Evolutionary conservation across 2,329 filamentous ascomycete genomes (phyloP).

Genomic region (Neobulgaria alba): DNA sequence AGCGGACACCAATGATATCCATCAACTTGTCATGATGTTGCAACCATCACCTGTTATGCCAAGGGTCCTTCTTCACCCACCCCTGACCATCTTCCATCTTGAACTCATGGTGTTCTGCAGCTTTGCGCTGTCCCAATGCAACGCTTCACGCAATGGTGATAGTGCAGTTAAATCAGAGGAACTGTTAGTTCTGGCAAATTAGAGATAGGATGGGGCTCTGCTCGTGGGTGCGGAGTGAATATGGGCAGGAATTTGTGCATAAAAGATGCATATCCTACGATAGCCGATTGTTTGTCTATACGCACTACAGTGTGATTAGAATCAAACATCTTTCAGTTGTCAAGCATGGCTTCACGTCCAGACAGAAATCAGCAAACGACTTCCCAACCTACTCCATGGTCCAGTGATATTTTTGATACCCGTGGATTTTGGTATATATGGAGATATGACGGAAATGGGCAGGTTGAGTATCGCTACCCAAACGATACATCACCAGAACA

Average conservation of each 20-base stretch:
- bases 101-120: neutral
- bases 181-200: neutral
- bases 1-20: neutral
- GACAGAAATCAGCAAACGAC: conserved; percentile 8
- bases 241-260: too few relatives aligned
- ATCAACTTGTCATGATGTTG: neutral
- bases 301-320: neutral
- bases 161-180: neutral
- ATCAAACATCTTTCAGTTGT: neutral
- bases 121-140: too few relatives aligned
- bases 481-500: too few relatives aligned
- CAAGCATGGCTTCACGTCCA: conserved; percentile 3
- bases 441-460: conserved; percentile 3
- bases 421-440: conserved; percentile 5
- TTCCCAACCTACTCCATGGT: conserved; percentile 10
- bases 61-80: neutral
- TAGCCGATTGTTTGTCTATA: too few relatives aligned
- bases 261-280: too few relatives aligned
- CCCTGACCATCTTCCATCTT: too few relatives aligned
- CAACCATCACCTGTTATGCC: neutral
- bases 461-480: conserved; percentile 3
- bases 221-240: neutral
- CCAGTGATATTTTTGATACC: conserved; percentile 9
- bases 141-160: neutral
- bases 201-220: neutral